Evolutionary conservation across 140 eudicot genomes (phyloP), one percentile per base, ranked within the genome.

Genomic region (Erigeron philadelphicus): DNA sequence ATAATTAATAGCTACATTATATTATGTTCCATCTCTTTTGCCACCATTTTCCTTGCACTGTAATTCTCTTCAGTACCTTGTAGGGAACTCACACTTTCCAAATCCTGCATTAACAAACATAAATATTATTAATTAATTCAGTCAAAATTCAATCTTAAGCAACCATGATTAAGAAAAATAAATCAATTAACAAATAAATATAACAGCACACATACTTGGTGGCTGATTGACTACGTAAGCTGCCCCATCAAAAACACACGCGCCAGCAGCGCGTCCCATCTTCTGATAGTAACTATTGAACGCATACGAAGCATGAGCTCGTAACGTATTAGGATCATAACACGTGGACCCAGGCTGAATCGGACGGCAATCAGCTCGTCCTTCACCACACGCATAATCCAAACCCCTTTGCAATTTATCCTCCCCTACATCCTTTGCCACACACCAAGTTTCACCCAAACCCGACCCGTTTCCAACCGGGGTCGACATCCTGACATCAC

Each of bases 321-420:
- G 81, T 1, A 93, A 49, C 44, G 95, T 89, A 57, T 89, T 81
- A 58, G 98, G 98, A 81, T 93, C 88, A 35, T 77, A 89, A 82
- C 98, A 93, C 78, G 86, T 72, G 83, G 98, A 76, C 3, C 98
- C 97, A 0, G 89, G 90, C 66, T 89, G 97, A 16, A 93, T 93
- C 95, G 76, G 73, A 77, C 83, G 95, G 86, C 98, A 93, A 65
- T 93, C 95, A 35, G 89, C 98, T 69, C 90, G 84, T 13, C 95
- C 98, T 72, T 80, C 90, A 2, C 98, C 96, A 76, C 98, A 93
- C 1, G 98, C 98, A 53, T 75, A 93, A 72, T 89, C 96, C 68
- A 93, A 84, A 70, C 84, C 95, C 63, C 76, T 52, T 78, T 93
- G 98, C 81, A 93, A 83, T 89, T 82, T 83, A 42, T 74, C 89